phyloP scores from a whole-genome alignment of 768 basidiomycete genomes.

The Trametes punicea region DNA sequence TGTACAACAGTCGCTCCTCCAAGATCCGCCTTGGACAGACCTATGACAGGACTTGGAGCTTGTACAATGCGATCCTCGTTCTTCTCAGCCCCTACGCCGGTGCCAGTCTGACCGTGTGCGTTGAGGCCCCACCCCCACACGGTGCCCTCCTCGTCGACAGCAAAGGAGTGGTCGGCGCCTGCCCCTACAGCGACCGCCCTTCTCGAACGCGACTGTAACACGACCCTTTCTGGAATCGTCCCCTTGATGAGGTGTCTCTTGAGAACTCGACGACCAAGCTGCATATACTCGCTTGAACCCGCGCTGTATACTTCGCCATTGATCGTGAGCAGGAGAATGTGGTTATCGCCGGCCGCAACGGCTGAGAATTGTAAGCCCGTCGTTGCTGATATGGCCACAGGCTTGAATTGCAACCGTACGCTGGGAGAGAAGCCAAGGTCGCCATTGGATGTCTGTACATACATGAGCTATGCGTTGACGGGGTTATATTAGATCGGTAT shows the following conservation, averaged over 20 bases:
- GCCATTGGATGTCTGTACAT: slow-evolving; percentile 25
- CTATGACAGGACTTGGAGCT: slow-evolving; percentile 53
- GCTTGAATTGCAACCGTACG: slow-evolving; percentile 23
- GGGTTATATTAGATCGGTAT: background rate
- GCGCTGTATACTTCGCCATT: slow-evolving; percentile 43
- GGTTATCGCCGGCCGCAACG: slow-evolving; percentile 44
- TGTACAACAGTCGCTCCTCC: slow-evolving; percentile 61
- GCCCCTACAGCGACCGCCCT: slow-evolving; percentile 41
- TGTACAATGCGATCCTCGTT: slow-evolving; percentile 34
- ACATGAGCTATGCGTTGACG: background rate
- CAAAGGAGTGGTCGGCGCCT: slow-evolving; percentile 45
- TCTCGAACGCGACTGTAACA: slow-evolving; percentile 26
- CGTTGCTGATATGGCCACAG: slow-evolving; percentile 20
- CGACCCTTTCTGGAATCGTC: slow-evolving; percentile 40
- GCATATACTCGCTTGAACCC: slow-evolving; percentile 43
- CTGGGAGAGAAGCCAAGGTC: slow-evolving; percentile 30
- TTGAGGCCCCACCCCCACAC: slow-evolving; percentile 51
- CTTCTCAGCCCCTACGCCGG: background rate
- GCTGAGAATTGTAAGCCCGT: slow-evolving; percentile 27
- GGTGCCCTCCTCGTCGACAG: slow-evolving; percentile 38
- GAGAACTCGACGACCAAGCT: slow-evolving; percentile 44
- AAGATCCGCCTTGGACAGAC: slow-evolving; percentile 52
- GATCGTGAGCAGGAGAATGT: slow-evolving; percentile 43
- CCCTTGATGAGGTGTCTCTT: slow-evolving; percentile 38
- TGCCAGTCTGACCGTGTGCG: slow-evolving; percentile 41